Evolutionary conservation across 202 grass and related monocot genomes (phyloP).

Genomic region (Panicum virgatum): DNA sequence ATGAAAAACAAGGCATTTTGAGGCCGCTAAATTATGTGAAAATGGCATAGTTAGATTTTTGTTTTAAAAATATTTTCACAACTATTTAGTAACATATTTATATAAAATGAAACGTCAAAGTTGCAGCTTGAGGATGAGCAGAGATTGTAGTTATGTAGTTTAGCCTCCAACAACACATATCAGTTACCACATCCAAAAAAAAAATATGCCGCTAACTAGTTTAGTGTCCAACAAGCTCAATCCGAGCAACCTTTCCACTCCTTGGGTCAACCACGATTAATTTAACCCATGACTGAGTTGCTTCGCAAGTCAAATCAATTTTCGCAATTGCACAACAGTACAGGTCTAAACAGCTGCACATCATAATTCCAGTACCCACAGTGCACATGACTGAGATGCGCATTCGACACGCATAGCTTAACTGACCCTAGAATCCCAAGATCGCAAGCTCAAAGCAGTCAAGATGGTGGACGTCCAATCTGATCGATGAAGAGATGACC

Average conservation of each 20-base stretch:
- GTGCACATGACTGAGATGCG: not conserved
- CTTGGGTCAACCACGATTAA: not conserved
- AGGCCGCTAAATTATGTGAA: not conserved
- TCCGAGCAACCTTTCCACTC: not conserved
- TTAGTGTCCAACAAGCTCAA: not conserved
- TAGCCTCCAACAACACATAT: not conserved
- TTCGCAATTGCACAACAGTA: not conserved
- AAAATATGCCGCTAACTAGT: not conserved
- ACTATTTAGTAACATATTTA: not conserved
- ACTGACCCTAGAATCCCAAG: not conserved
- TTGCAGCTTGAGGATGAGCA: not conserved
- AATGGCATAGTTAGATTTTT: not conserved
- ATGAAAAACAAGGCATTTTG: not conserved
- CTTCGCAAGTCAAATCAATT: not conserved
- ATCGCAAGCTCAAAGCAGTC: not conserved
- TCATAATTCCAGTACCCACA: not conserved
- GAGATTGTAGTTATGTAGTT: not conserved
- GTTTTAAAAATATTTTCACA: not conserved
- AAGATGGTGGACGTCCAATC: not conserved
- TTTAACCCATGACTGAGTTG: not conserved
- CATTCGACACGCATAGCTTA: constrained; percentile 14
- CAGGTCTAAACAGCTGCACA: not conserved
- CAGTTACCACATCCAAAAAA: not conserved
- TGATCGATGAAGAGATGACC: not conserved
- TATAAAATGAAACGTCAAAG: not conserved